These are phyloP conservation scores for Phyllosticta paracitricarpa DNA, from an alignment of 2,329 filamentous ascomycete genomes.

Conservation along the genomic window DNA sequence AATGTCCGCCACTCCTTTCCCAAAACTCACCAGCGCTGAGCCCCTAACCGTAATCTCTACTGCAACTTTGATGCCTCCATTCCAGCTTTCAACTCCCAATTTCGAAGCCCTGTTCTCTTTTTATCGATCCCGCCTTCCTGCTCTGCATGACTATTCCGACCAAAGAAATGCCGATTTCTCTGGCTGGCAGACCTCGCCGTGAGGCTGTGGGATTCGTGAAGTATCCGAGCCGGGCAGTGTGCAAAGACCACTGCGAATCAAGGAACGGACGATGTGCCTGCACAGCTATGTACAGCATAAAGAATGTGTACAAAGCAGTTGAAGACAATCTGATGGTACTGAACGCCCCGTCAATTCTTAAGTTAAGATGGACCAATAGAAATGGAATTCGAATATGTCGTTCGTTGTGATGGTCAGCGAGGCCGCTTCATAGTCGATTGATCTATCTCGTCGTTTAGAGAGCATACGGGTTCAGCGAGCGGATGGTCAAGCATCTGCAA, in stretches of 20 bases:
- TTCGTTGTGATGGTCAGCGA: not conserved
- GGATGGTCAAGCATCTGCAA: slow-evolving; percentile 67
- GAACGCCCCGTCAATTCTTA: not conserved
- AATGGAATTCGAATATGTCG: not conserved
- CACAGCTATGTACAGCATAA: slow-evolving; percentile 11
- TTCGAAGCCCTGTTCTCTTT: not conserved
- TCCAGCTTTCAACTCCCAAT: not conserved
- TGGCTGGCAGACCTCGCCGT: not conserved
- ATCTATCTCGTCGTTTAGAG: slow-evolving; percentile 23
- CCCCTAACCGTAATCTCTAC: not conserved
- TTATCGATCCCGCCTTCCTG: not conserved
- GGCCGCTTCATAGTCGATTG: not conserved
- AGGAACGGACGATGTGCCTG: slow-evolving; percentile 9
- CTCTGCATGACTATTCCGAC: not conserved
- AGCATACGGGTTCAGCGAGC: slow-evolving; percentile 71
- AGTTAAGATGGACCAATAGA: not conserved
- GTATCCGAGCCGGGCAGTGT: not conserved
- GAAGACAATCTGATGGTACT: slow-evolving; percentile 5
- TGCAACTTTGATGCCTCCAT: not conserved
- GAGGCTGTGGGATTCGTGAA: not conserved
- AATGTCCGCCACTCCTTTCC: not conserved
- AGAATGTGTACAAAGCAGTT: slow-evolving; percentile 9
- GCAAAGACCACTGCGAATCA: not conserved
- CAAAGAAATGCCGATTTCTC: not conserved
- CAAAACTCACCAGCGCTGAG: not conserved